Percentiles rank a stretch among this genome's conserved stretches.
Evolutionary conservation across 202 grass and related monocot species (phyloP).

Genomic region (Panicum virgatum): DNA sequence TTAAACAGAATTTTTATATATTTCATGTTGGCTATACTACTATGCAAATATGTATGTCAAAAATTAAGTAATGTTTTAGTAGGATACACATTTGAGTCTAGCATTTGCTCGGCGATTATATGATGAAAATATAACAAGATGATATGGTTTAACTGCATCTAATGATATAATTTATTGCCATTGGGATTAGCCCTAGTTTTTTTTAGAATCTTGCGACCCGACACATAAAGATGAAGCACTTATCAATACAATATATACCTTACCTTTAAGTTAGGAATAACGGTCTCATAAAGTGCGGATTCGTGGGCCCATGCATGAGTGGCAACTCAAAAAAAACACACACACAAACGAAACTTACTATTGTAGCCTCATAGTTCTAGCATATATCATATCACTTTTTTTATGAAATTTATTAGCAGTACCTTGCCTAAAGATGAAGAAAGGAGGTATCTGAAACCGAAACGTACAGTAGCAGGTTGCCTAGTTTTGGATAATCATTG

Average conservation of each 20-base stretch:
- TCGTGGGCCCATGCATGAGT: not conserved
- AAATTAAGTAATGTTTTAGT: not conserved
- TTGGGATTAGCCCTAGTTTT: accelerated
- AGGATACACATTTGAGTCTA: not conserved
- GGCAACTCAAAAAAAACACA: too few species aligned
- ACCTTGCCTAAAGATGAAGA: not conserved
- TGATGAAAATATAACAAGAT: not conserved
- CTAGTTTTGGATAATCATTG: not conserved
- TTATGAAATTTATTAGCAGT: not conserved
- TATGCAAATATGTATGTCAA: not conserved
- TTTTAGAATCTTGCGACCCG: not conserved
- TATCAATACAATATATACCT: not conserved
- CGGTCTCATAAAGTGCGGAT: not conserved
- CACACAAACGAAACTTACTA: not conserved
- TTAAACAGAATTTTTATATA: too few species aligned
- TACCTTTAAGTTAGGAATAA: not conserved
- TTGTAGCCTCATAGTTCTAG: not conserved
- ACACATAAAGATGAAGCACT: conserved; percentile 20
- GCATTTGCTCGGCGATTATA: too few species aligned
- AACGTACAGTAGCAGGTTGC: not conserved
- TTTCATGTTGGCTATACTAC: not conserved
- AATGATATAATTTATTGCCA: not conserved
- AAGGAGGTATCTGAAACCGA: not conserved
- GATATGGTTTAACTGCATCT: not conserved
- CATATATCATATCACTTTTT: not conserved